Evolutionary conservation across 768 basidiomycete species (phyloP).

Genomic region (Collybia sp.): DNA sequence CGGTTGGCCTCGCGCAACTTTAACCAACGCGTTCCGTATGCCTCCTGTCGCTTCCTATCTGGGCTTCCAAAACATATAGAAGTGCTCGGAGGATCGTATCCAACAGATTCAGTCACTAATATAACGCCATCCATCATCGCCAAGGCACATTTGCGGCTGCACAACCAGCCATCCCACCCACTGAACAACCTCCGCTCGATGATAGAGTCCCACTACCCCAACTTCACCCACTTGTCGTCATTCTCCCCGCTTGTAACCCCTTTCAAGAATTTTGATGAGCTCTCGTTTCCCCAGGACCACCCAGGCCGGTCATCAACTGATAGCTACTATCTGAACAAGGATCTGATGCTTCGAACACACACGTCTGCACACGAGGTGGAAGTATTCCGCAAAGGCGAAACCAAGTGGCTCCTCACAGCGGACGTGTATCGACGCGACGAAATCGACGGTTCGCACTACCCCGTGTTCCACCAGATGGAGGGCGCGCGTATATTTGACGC

Average conservation of each 20-base stretch:
- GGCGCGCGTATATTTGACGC: conserved; percentile 80
- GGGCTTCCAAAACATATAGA: conserved; percentile 27
- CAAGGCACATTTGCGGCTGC: conserved; percentile 74
- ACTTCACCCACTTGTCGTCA: conserved; percentile 69
- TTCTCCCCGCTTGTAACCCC: conserved; percentile 89
- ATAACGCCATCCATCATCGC: conserved; percentile 80
- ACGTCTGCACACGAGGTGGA: conserved; percentile 99
- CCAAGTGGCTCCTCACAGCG: conserved; percentile 87
- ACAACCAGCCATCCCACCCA: conserved; percentile 76
- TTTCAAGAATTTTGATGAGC: conserved; percentile 91
- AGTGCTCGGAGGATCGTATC: conserved; percentile 64
- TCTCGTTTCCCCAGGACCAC: conserved; percentile 91
- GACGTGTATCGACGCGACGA: conserved; percentile 99
- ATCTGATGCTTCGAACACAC: conserved; percentile 93
- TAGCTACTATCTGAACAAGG: conserved; percentile 92
- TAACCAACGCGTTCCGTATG: conserved; percentile 3
- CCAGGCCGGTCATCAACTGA: conserved; percentile 88
- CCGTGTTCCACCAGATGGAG: conserved; percentile 98
- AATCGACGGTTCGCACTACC: conserved; percentile 95
- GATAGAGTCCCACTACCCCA: conserved; percentile 80
- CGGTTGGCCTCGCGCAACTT: conserved; percentile 4
- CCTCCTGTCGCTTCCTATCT: conserved; percentile 7
- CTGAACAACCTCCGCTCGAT: conserved; percentile 78
- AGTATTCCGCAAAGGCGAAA: conserved; percentile 69
- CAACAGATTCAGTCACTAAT: conserved; percentile 79